Base-by-base conservation (phyloP, 1,284 basidiomycete genomes). In the Takashimella tepidaria region DNA sequence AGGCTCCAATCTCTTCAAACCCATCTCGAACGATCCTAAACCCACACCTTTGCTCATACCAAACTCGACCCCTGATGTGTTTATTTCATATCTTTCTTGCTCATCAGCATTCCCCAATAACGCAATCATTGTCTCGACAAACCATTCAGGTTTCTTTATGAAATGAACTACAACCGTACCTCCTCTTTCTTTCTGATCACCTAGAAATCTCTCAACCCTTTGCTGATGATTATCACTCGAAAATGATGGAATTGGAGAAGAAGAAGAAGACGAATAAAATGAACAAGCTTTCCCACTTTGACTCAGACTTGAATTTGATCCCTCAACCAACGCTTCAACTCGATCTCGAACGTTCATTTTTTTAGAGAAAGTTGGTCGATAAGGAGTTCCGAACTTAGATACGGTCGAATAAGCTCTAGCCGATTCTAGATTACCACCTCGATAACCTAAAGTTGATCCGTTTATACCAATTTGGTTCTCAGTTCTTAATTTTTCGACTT, bases 121-220 rank as follows among this genome's bases (percentile, higher is more conserved):
- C 20, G 91, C 92, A 16, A 92, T 76, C 13, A 90, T 88, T 1
- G 95, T 90, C 78, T 98, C 95, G 61, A 91, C 75, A 76, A 91
- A 98, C 95, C 93, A 98, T 77, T 89, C 87, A 64, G 90, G 85
- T 73, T 91, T 88, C 82, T 98, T 98, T 78, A 98, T 87, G 71
- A 89, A 98, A 76, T 98, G 95, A 44, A 98, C 92, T 22, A 92
- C 87, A 43, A 95, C 83, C 0, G 95, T 98, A 3, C 95, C 95
- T 2, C 95, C 95, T 5, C 89, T 80, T 47, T 73, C 69, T 51
- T 64, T 27, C 61, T 62, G 50, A 59, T 70, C 62, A 46, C 80
- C 79, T 59, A 84, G 80, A 74, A 89, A 90, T 53, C 84, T 82
- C 55, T 78, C 82, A 53, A 72, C 63, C 37, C 85, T 54, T 71